phyloP scores from a whole-genome alignment of 257 asterid genomes.

The Forsythia viridissima region DNA sequence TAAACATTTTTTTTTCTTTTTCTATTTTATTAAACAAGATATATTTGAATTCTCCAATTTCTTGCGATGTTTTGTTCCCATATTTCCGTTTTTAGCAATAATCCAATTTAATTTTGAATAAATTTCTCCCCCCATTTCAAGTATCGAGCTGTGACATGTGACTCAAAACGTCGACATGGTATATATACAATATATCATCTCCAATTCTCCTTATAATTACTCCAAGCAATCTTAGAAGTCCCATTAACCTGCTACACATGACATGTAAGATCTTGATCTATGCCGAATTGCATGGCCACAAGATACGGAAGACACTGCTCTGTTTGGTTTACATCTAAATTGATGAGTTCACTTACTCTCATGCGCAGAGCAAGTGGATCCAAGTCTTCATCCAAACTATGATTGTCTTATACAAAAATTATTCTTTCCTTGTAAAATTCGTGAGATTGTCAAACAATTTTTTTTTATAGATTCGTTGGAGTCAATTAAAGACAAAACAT shows the following conservation, averaged over 20 bases:
- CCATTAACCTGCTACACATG: neutral
- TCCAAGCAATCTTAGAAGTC: constrained; percentile 31
- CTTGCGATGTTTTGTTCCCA: no score
- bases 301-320: constrained; percentile 47
- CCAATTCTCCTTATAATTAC: constrained; percentile 27
- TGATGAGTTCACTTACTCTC: constrained; percentile 32
- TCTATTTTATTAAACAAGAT: no score
- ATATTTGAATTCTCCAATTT: no score
- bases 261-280: constrained; percentile 40
- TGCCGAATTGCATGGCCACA: constrained; percentile 49
- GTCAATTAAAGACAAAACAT: constrained; percentile 27
- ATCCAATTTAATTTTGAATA: neutral
- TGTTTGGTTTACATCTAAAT: constrained; percentile 29
- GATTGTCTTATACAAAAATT: constrained; percentile 5
- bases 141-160: constrained; percentile 29
- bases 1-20: no score
- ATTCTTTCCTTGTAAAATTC: constrained; percentile 16
- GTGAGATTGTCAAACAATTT: neutral
- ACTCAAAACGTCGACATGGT: constrained; percentile 29
- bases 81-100: no score
- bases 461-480: constrained; percentile 20
- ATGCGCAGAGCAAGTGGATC: constrained; percentile 19
- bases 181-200: constrained; percentile 27
- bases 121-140: constrained; percentile 33
- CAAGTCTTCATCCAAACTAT: constrained; percentile 14